Conservation (phyloP, 2,329 filamentous ascomycete species). For the Cladosporium colombiae region DNA sequence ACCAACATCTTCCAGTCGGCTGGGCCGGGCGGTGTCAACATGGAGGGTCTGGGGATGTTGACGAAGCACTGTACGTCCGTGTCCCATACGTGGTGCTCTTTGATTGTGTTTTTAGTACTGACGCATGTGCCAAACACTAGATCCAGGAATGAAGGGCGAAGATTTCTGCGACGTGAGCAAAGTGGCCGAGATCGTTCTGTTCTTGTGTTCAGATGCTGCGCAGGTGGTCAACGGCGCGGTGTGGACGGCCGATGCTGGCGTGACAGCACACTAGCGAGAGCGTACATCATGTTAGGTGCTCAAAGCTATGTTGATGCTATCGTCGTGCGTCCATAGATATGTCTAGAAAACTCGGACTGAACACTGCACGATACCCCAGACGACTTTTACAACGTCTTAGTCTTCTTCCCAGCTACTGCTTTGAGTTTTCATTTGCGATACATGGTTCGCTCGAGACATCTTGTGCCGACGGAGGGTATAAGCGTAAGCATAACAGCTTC, state of each 20-base stretch:
- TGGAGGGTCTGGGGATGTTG: constrained; percentile 30
- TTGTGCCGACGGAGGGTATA: neutral
- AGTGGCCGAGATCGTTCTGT: constrained; percentile 38
- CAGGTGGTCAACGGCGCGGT: constrained; percentile 38
- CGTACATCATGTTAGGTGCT: neutral
- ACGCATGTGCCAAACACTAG: neutral
- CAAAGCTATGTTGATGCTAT: neutral
- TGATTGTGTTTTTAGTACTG: neutral
- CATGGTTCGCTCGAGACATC: neutral
- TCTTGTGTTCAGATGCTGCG: constrained; percentile 37
- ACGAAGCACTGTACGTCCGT: neutral
- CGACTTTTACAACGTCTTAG: neutral
- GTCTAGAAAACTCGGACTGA: no score
- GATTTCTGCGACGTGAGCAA: constrained; percentile 29
- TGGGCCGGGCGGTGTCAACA: constrained; percentile 30
- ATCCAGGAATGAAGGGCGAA: neutral
- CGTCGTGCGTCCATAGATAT: no score
- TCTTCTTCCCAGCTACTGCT: neutral
- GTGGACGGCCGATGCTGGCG: constrained; percentile 32
- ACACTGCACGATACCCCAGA: neutral
- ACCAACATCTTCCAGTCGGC: constrained; percentile 57
- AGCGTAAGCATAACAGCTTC: neutral
- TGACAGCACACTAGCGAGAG: constrained; percentile 22
- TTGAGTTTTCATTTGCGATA: neutral
- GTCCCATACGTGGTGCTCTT: neutral